Evolutionary conservation across 805 yeast genomes (phyloP).

Genomic region (Candida peoriensis): DNA sequence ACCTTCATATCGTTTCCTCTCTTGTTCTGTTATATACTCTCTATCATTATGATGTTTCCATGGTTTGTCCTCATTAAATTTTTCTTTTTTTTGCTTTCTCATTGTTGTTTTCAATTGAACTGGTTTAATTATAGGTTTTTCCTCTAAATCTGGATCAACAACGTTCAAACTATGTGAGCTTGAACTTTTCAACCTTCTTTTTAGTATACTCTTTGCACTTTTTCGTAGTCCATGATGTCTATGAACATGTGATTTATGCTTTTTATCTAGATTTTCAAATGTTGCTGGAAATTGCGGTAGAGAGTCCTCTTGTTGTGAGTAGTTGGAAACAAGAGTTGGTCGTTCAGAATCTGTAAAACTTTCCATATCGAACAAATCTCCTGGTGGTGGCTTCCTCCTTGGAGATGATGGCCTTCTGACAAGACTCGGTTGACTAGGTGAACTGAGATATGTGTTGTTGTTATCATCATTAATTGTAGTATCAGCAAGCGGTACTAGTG

Average conservation of each 20-base stretch:
- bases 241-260: conserved; percentile 3
- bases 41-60: conserved; percentile 83
- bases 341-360: conserved; percentile 4
- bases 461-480: no score
- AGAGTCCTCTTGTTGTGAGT: conserved; percentile 11
- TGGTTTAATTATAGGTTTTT: conserved; percentile 22
- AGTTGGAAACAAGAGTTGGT: neutral
- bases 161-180: conserved; percentile 1
- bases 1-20: conserved; percentile 86
- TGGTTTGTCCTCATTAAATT: conserved; percentile 84
- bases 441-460: conserved; percentile 1
- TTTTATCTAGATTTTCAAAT: conserved; percentile 4
- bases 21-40: conserved; percentile 48
- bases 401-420: conserved; percentile 17
- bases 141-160: conserved; percentile 18
- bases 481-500: no score
- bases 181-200: conserved; percentile 17
- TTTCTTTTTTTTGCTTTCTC: conserved; percentile 26
- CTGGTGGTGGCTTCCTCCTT: conserved; percentile 21
- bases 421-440: conserved; percentile 1
- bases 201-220: conserved; percentile 21
- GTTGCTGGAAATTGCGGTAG: conserved; percentile 21
- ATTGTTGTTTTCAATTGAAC: conserved; percentile 23
- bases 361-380: conserved; percentile 1
- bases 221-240: conserved; percentile 15